Evolutionary conservation across 2,329 filamentous ascomycete genomes (phyloP), one percentile per base, ranked within the genome.

Genomic region (Lecanosticta acicola): DNA sequence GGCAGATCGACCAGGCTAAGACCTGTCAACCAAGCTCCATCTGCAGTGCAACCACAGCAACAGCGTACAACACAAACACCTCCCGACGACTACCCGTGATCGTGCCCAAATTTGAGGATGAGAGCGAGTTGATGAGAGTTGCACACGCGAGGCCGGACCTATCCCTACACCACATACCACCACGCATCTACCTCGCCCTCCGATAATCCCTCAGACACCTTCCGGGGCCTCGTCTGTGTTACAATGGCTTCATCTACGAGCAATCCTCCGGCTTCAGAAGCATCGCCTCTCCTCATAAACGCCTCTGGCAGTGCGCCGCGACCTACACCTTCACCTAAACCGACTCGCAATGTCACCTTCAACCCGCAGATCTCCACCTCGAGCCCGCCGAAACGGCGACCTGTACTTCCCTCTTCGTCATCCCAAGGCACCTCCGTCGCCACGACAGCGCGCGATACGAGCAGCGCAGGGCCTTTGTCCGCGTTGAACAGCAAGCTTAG

Each of bases 401-500:
- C 59, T 39, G 57, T 54, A 21, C 59, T 62, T 11, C 56, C 59
- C 21, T 57, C 61, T 20, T 48, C 8, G 14, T 37, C 35, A 19
- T 37, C 35, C 17, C 35, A 16, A 16, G 18, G 16, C 18, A 4
- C 16, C 35, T 8, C 35, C 4, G 60, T 49, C 49, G 61, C 29
- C 66, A 69, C 36, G 62, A 66, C 41, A 17, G 67, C 37, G 60
- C 66, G 46, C 63, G 71, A 54, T 66, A 29, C 24, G 24, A 66
- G 49, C 66, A 68, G 43, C 50, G 72, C 56, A 64, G 80, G 81
- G 3, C 83, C 86, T 68, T 79, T 95, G 18, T 82, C 88, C 3
- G 80, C 85, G 2, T 71, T 96, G 57, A 95, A 96, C 69, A 91
- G 76, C 76, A 94, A 90, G 69, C 75, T 96, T 38, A 83, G 87